Conservation (phyloP, 140 eudicot genomes). For the Erigeron philadelphicus region DNA sequence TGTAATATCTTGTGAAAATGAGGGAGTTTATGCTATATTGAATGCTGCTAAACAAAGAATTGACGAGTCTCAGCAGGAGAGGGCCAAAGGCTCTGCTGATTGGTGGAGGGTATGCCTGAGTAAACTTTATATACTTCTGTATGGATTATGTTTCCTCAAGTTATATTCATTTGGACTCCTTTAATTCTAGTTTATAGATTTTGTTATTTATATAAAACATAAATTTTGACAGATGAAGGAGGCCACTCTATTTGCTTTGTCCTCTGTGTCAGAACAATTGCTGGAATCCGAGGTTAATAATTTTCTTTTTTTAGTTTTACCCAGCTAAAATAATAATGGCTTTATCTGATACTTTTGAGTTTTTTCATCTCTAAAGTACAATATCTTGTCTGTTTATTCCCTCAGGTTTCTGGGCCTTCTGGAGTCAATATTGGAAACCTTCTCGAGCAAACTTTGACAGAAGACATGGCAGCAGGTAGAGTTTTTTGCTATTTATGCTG, state of each 20-base stretch:
- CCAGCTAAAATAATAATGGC: not conserved
- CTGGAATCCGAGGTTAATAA: conserved; percentile 69
- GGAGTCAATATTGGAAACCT: conserved; percentile 45
- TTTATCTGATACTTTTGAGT: conserved; percentile 14
- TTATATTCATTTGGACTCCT: not conserved
- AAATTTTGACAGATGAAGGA: conserved; percentile 70
- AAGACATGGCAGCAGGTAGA: conserved; percentile 78
- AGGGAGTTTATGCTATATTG: conserved; percentile 66
- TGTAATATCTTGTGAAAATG: conserved; percentile 57
- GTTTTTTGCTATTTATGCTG: not conserved
- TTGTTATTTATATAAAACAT: conserved; percentile 17
- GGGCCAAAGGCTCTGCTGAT: conserved; percentile 54
- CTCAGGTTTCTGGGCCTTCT: conserved; percentile 53
- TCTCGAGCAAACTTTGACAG: conserved; percentile 60
- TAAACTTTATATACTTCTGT: conserved; percentile 1
- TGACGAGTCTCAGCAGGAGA: conserved; percentile 64
- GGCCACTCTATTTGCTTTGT: conserved; percentile 79
- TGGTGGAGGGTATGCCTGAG: conserved; percentile 93
- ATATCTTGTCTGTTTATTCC: conserved; percentile 16
- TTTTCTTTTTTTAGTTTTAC: not conserved
- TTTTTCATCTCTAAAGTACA: not conserved
- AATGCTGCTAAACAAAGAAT: conserved; percentile 67
- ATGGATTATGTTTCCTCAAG: not conserved
- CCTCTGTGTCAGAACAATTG: conserved; percentile 76
- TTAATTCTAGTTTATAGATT: not conserved